Base-by-base conservation (phyloP, 1,284 basidiomycete genomes). In the Ustilago sp. region DNA sequence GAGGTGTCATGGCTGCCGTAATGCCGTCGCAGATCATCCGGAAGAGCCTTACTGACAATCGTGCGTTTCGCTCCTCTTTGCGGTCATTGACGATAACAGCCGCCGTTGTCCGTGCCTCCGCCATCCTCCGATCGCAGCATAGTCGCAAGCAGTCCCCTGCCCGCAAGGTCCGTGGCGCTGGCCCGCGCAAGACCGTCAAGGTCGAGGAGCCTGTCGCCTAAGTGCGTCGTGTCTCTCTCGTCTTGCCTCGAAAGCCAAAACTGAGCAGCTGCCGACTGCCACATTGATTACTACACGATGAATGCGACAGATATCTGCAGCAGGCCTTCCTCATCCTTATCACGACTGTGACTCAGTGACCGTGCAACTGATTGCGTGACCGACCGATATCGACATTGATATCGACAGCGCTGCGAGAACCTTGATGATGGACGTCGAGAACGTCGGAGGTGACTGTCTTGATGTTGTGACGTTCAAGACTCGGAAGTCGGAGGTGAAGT, bases 91-190 rank as follows among this genome's bases (percentile, higher is more conserved):
- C 47, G 57, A 23, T 32, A 43, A 52, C 65, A 85, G 83, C 59
- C 51, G 82, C 84, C 72, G 80, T 85, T 45, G 79, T 81, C 52
- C 82, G 84, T 47, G 77, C 83, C 45, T 80, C 84, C 7, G 79
- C 79, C 41, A 72, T 85, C 68, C 74, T 77, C 68, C 79, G 73
- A 60, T 63, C 77, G 51, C 84, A 85, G 82, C 75, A 63, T 36
- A 59, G 68, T 63, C 72, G 73, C 69, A 67, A 59, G 59, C 60
- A 78, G 58, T 65, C 75, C 55, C 74, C 63, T 52, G 72, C 73
- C 58, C 68, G 68, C 60, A 80, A 75, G 75, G 63, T 64, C 38
- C 71, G 79, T 32, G 76, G 79, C 51, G 58, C 76, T 52, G 74
- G 68, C 50, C n/a, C 68, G 11, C 63, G 63, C 64, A 77, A 79